Conservation (phyloP, 108 stramenopile species). For the Cyclotella distinguenda region DNA sequence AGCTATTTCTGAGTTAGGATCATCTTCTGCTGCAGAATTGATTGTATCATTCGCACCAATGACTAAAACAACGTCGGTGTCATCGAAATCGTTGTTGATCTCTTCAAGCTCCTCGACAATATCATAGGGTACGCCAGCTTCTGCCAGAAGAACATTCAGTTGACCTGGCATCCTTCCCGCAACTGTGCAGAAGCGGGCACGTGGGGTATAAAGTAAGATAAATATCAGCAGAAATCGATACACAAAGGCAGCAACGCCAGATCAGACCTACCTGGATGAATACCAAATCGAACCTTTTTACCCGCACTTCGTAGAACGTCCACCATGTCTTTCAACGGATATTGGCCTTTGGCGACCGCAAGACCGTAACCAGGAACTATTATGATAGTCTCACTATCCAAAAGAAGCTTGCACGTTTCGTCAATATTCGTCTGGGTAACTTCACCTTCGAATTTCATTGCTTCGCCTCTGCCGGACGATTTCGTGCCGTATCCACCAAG, state of each 20-base stretch:
- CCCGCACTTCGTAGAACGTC: conserved; percentile 82
- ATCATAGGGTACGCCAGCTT: conserved; percentile 99
- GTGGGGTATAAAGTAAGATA: too few species aligned
- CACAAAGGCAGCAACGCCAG: too few species aligned
- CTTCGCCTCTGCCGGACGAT: conserved; percentile 83
- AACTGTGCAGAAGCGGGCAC: conserved; percentile 62
- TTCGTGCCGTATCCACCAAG: conserved; percentile 94
- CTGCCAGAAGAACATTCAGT: conserved; percentile 98
- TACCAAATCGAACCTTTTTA: conserved; percentile 93
- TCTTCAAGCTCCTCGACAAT: conserved; percentile 99
- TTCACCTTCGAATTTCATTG: conserved; percentile 92
- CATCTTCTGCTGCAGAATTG: conserved; percentile 96
- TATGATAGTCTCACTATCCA: conserved; percentile 85
- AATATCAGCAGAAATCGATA: too few species aligned
- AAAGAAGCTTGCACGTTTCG: conserved; percentile 79
- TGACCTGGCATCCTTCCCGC: conserved; percentile 99
- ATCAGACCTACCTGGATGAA: conserved; percentile 71
- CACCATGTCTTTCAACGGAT: conserved; percentile 94
- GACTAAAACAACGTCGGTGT: conserved; percentile 92
- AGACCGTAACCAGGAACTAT: conserved; percentile 99
- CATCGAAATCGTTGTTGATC: conserved; percentile 94
- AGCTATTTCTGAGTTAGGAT: conserved; percentile 94
- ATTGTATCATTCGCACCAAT: conserved; percentile 99
- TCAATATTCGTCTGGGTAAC: conserved; percentile 85
- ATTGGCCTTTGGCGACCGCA: conserved; percentile 97